These are phyloP conservation scores for Backusella tuberculispora DNA, from an alignment of 192 early-diverging fungal species.

Conservation along the genomic window DNA sequence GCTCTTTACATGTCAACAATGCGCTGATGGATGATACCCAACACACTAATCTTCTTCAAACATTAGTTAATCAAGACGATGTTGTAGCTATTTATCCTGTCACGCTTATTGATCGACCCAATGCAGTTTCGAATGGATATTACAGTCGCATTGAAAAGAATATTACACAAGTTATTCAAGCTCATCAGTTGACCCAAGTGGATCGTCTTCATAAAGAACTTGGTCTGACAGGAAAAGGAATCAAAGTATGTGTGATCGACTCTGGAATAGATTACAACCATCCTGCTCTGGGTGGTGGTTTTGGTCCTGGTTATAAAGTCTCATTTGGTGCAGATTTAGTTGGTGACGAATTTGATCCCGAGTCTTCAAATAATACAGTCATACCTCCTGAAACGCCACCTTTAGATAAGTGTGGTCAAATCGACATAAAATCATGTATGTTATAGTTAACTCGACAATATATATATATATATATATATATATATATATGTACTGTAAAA, in stretches of 20 bases:
- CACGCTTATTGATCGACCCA: slow-evolving; percentile 17
- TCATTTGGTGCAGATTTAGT: slow-evolving; percentile 66
- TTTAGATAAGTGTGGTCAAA: slow-evolving; percentile 49
- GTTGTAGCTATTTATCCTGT: slow-evolving; percentile 33
- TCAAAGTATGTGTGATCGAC: slow-evolving; percentile 41
- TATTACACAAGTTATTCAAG: slow-evolving; percentile 14
- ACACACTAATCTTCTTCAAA: background rate
- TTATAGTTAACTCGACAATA: background rate
- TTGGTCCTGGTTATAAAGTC: slow-evolving; percentile 60
- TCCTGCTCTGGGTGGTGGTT: slow-evolving; percentile 69
- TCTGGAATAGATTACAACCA: slow-evolving; percentile 60
- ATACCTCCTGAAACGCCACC: slow-evolving; percentile 42
- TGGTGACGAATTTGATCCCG: slow-evolving; percentile 41
- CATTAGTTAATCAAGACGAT: slow-evolving; percentile 19
- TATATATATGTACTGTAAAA: background rate
- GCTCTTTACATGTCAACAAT: background rate
- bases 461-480: background rate
- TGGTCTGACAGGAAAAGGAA: slow-evolving; percentile 59
- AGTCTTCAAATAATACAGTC: slow-evolving; percentile 11
- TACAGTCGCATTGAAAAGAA: background rate
- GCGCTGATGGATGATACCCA: background rate
- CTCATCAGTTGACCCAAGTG: slow-evolving; percentile 55
- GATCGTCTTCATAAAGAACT: slow-evolving; percentile 49
- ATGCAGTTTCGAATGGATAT: slow-evolving; percentile 14
- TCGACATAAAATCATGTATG: slow-evolving; percentile 14